phyloP scores from a whole-genome alignment of 495 filamentous ascomycete species.

The Penicillium roqueforti region DNA sequence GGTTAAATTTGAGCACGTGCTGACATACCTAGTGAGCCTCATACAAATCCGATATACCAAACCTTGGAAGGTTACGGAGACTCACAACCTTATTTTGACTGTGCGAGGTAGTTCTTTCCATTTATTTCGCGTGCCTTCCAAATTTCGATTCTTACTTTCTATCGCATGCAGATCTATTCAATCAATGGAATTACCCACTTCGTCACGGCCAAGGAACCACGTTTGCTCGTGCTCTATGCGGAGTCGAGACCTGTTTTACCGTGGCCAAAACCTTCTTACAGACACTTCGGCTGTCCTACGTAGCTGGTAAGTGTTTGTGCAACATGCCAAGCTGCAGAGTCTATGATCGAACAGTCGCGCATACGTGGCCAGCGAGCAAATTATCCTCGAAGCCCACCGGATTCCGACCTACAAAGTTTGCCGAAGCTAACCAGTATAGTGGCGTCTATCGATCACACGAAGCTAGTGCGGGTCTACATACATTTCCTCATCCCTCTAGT shows the following conservation, averaged over 20 bases:
- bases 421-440: slow-evolving; percentile 19
- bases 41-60: too few relatives aligned
- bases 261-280: neutral
- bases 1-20: too few relatives aligned
- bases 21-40: too few relatives aligned
- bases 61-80: neutral
- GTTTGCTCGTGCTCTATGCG: neutral
- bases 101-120: too few relatives aligned
- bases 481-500: slow-evolving; percentile 20
- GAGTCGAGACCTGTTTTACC: neutral
- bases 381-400: slow-evolving; percentile 30
- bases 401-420: slow-evolving; percentile 24
- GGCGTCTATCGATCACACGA: slow-evolving; percentile 24
- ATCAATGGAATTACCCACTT: too few relatives aligned
- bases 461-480: slow-evolving; percentile 17
- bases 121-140: too few relatives aligned
- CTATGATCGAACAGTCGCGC: slow-evolving; percentile 21
- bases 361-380: slow-evolving; percentile 17
- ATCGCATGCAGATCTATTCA: neutral
- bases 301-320: slow-evolving; percentile 28
- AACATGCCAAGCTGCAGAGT: slow-evolving; percentile 32
- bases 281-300: slow-evolving; percentile 8
- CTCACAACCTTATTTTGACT: neutral
- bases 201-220: too few relatives aligned
- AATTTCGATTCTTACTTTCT: too few relatives aligned